phyloP scores from a whole-genome alignment of 495 filamentous ascomycete genomes.

The Hypoxylon fuscum region DNA sequence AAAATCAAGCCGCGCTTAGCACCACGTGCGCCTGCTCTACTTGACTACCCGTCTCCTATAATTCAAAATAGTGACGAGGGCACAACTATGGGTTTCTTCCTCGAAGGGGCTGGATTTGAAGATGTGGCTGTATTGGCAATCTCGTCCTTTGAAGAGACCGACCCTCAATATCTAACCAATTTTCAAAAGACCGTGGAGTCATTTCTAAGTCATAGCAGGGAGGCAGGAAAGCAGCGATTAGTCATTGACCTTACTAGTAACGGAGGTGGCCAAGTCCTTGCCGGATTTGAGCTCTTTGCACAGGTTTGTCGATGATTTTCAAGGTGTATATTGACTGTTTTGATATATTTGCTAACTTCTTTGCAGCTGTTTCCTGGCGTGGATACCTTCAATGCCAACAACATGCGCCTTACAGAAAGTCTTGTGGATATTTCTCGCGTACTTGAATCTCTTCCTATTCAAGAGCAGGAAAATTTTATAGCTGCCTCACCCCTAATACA shows the following conservation, averaged over 20 bases:
- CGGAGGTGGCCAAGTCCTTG: slow-evolving; percentile 59
- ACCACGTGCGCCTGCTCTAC: not conserved
- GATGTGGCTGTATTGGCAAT: slow-evolving; percentile 50
- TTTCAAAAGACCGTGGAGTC: slow-evolving; percentile 51
- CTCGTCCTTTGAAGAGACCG: slow-evolving; percentile 32
- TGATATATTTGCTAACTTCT: slow-evolving; percentile 12
- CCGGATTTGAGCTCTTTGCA: slow-evolving; percentile 58
- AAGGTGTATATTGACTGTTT: not conserved
- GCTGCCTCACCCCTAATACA: slow-evolving; percentile 23
- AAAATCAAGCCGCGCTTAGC: not conserved
- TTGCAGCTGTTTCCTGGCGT: slow-evolving; percentile 44
- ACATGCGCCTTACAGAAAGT: slow-evolving; percentile 43
- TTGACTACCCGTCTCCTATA: slow-evolving; percentile 9
- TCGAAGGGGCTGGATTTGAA: slow-evolving; percentile 52
- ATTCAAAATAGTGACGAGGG: slow-evolving; percentile 8
- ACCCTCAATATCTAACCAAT: slow-evolving; percentile 34
- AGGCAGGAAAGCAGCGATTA: slow-evolving; percentile 56
- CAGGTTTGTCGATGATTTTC: slow-evolving; percentile 25
- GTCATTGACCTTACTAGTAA: slow-evolving; percentile 67
- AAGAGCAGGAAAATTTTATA: slow-evolving; percentile 3
- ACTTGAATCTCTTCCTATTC: slow-evolving; percentile 19
- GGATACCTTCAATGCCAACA: slow-evolving; percentile 41
- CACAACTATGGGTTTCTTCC: slow-evolving; percentile 47
- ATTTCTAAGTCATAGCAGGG: slow-evolving; percentile 50
- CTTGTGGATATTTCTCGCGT: slow-evolving; percentile 38